Conservation (phyloP, 257 asterid genomes). For the Solanum chilense region DNA sequence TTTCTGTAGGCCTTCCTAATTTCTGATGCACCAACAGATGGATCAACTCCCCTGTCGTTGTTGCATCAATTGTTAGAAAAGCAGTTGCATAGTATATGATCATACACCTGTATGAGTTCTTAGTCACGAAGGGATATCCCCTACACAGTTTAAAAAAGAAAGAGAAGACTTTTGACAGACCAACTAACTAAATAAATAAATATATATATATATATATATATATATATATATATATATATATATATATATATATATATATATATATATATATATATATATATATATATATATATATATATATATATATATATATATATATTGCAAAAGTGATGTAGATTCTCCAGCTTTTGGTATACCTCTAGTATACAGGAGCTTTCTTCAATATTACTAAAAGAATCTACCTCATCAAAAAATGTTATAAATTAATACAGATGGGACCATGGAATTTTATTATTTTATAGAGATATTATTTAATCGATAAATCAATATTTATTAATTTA, state of each 20-base stretch:
- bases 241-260: too few species aligned
- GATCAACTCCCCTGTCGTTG: constrained; percentile 77
- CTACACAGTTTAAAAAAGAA: too few species aligned
- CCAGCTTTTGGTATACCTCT: background rate
- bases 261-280: too few species aligned
- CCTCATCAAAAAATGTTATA: background rate
- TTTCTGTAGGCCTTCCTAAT: constrained; percentile 84
- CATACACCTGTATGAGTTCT: background rate
- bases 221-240: too few species aligned
- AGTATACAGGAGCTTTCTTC: background rate
- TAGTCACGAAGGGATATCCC: background rate
- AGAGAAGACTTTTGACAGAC: background rate
- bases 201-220: too few species aligned
- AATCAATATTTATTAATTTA: too few species aligned
- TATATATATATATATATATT: background rate
- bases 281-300: too few species aligned
- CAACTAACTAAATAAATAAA: too few species aligned
- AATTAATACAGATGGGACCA: too few species aligned
- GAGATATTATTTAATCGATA: too few species aligned
- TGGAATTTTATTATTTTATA: too few species aligned
- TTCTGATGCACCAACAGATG: constrained; percentile 74
- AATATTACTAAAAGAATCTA: background rate
- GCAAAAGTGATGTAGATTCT: background rate
- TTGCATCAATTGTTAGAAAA: background rate
- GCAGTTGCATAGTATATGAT: background rate